Evolutionary conservation across 2,329 filamentous ascomycete genomes (phyloP).

Genomic region (Ceratocystis eucalypticola): DNA sequence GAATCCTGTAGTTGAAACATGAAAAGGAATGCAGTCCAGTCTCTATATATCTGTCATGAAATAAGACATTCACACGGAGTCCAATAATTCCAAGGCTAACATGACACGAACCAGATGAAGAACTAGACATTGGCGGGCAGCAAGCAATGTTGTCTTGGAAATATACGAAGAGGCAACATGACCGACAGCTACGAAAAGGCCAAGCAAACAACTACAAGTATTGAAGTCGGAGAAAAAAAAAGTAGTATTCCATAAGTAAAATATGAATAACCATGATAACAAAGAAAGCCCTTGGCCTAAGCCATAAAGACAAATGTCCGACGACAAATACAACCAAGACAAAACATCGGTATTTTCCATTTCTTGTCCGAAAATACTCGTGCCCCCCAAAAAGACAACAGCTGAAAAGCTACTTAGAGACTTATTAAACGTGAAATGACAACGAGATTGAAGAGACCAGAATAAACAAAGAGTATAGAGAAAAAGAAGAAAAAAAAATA

Average conservation of each 20-base stretch:
- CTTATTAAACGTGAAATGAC: constrained; percentile 4
- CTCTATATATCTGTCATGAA: not conserved
- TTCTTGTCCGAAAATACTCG: not conserved
- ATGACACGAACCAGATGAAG: not conserved
- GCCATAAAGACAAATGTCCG: no score
- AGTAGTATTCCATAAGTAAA: not conserved
- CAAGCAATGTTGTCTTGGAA: not conserved
- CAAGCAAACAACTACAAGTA: not conserved
- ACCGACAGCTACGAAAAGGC: not conserved
- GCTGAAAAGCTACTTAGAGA: not conserved
- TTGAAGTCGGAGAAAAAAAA: not conserved
- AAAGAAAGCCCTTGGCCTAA: not conserved
- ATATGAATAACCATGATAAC: constrained; percentile 4
- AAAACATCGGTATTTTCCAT: not conserved
- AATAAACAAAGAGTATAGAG: not conserved
- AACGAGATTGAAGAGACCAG: not conserved
- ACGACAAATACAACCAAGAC: no score
- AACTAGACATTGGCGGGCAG: not conserved
- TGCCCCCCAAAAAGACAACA: not conserved
- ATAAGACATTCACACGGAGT: not conserved
- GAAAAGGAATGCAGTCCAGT: no score
- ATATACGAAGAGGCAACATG: not conserved
- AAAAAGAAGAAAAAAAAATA: not conserved
- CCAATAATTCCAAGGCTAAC: not conserved
- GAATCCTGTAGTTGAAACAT: no score